Evolutionary conservation across 495 filamentous ascomycete species (phyloP).

Genomic region (Hyaloscypha variabilis): DNA sequence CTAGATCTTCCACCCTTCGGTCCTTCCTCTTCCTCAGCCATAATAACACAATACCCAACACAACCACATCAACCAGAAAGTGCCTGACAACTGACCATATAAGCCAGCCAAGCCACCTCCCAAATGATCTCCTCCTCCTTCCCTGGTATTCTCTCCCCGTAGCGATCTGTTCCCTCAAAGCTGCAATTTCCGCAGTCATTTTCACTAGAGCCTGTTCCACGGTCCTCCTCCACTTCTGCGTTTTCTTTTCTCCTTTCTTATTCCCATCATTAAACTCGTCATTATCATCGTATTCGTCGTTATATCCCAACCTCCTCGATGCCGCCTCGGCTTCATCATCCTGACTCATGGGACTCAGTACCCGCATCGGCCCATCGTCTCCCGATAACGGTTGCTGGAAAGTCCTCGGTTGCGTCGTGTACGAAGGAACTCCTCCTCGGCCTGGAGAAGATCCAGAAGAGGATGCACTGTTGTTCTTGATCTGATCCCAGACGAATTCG

Average conservation of each 20-base stretch:
- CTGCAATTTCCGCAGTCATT: conserved; percentile 90
- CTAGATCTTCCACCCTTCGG: conserved; percentile 73
- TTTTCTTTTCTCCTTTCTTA: conserved; percentile 39
- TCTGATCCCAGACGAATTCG: conserved; percentile 98
- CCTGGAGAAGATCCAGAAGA: conserved; percentile 55
- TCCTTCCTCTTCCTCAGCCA: conserved; percentile 83
- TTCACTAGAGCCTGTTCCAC: conserved; percentile 88
- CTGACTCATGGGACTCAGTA: conserved; percentile 81
- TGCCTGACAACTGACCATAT: conserved; percentile 73
- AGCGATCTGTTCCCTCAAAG: conserved; percentile 90
- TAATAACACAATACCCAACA: conserved; percentile 71
- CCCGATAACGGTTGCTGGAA: conserved; percentile 49
- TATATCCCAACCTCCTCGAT: conserved; percentile 34
- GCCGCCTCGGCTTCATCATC: conserved; percentile 67
- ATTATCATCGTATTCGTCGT: conserved; percentile 51
- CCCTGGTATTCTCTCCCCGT: conserved; percentile 58
- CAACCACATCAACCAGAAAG: conserved; percentile 66
- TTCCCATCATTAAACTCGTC: conserved; percentile 40
- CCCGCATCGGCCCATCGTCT: conserved; percentile 59
- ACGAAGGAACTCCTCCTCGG: conserved; percentile 14
- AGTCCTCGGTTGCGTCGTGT: conserved; percentile 35
- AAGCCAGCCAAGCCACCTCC: conserved; percentile 74
- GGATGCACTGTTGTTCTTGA: conserved; percentile 78
- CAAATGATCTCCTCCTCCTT: conserved; percentile 55
- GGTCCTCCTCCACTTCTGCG: conserved; percentile 73